Evolutionary conservation across 257 asterid genomes (phyloP).

Genomic region (Pogostemon cablin): DNA sequence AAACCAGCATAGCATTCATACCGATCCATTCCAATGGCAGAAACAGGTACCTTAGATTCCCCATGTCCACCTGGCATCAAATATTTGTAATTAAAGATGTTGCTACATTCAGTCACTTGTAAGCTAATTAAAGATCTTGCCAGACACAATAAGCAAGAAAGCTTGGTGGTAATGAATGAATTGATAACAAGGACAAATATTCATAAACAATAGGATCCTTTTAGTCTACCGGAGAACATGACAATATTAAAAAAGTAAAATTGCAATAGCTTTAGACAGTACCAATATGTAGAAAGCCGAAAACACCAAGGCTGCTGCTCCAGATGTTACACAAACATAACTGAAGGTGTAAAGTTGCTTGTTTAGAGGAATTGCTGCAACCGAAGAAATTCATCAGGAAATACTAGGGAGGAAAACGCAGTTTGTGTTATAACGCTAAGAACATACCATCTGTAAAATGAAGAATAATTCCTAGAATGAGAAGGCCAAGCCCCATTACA

Average conservation of each 20-base stretch:
- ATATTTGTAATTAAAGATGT: background rate
- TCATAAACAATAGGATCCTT: background rate
- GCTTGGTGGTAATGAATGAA: too few species aligned
- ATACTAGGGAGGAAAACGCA: background rate
- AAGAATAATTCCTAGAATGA: conserved; percentile 56
- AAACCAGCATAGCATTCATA: conserved; percentile 85
- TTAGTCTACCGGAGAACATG: too few species aligned
- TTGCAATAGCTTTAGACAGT: conserved; percentile 9
- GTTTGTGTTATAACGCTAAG: background rate
- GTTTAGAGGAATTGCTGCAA: conserved; percentile 75
- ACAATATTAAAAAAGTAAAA: too few species aligned
- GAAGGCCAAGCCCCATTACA: conserved; percentile 55
- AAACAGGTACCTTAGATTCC: conserved; percentile 49
- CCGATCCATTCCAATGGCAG: conserved; percentile 81
- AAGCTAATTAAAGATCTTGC: too few species aligned
- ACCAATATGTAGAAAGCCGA: conserved; percentile 68
- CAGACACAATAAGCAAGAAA: too few species aligned
- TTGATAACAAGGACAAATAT: background rate
- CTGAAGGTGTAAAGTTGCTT: conserved; percentile 78
- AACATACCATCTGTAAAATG: conserved; percentile 67
- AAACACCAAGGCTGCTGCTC: conserved; percentile 73
- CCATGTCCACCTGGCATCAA: conserved; percentile 55
- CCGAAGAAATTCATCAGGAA: conserved; percentile 12
- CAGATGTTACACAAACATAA: conserved; percentile 74
- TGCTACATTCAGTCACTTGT: too few species aligned